phyloP scores from a whole-genome alignment of 169 alveolate species.

The Cryptosporidium sp. region DNA sequence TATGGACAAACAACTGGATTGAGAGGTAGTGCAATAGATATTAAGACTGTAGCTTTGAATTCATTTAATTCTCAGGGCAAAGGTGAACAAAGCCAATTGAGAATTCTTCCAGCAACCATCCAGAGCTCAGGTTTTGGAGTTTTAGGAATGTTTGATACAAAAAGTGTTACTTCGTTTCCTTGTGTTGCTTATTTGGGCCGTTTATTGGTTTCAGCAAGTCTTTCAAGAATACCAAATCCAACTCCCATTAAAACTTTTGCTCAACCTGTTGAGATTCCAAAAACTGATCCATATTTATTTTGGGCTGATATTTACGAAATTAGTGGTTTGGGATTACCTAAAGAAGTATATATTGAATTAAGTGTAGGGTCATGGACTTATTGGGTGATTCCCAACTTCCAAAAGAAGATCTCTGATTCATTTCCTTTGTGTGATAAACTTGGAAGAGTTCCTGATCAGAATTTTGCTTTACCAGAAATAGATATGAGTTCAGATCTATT shows the following conservation, averaged over 20 bases:
- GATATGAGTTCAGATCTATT: slow-evolving; percentile 72
- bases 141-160: slow-evolving; percentile 62
- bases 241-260: slow-evolving; percentile 57
- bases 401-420: slow-evolving; percentile 64
- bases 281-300: slow-evolving; percentile 54
- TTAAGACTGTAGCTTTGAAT: slow-evolving; percentile 42
- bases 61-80: slow-evolving; percentile 29
- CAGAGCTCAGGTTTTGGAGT: slow-evolving; percentile 53
- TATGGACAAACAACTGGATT: slow-evolving; percentile 75
- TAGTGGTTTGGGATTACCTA: slow-evolving; percentile 60
- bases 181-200: slow-evolving; percentile 73
- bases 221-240: slow-evolving; percentile 71
- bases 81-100: slow-evolving; percentile 4
- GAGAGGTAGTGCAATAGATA: slow-evolving; percentile 59
- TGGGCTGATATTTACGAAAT: slow-evolving; percentile 73
- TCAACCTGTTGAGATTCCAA: slow-evolving; percentile 62
- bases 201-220: slow-evolving; percentile 70
- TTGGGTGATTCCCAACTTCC: slow-evolving; percentile 64
- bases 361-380: slow-evolving; percentile 73
- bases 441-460: slow-evolving; percentile 73
- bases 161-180: slow-evolving; percentile 40
- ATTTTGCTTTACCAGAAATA: slow-evolving; percentile 65
- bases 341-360: slow-evolving; percentile 69
- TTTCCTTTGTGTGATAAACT: slow-evolving; percentile 40
- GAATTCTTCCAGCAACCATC: slow-evolving; percentile 5